These are phyloP conservation scores for Boletus rex-veris DNA, from an alignment of 768 basidiomycete species.

Conservation along the genomic window DNA sequence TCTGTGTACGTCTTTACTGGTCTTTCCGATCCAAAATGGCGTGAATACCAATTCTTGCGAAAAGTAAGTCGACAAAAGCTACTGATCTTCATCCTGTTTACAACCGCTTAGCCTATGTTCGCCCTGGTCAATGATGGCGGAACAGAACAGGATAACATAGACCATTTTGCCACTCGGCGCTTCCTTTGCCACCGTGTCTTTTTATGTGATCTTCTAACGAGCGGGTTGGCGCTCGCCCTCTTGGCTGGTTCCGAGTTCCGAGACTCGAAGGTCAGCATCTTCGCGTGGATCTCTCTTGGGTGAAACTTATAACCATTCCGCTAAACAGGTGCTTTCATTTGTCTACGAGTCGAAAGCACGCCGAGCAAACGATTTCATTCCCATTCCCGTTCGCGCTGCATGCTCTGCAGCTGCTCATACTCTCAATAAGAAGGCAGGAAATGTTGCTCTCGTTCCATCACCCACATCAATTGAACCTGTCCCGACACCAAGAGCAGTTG, in stretches of 20 bases:
- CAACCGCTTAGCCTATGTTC: slow-evolving; percentile 57
- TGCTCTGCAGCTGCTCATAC: slow-evolving; percentile 2
- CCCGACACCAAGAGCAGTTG: neutral
- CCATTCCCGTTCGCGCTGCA: slow-evolving; percentile 5
- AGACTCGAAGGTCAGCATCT: slow-evolving; percentile 53
- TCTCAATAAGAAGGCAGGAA: slow-evolving; percentile 6
- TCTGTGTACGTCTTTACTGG: slow-evolving; percentile 45
- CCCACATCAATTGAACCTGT: neutral
- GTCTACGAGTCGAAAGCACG: slow-evolving; percentile 44
- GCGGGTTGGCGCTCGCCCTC: slow-evolving; percentile 48
- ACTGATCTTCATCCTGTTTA: slow-evolving; percentile 7
- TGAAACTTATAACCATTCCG: neutral
- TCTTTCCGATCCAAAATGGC: slow-evolving; percentile 49
- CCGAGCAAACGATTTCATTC: slow-evolving; percentile 12
- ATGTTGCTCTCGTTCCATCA: neutral
- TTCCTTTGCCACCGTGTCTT: slow-evolving; percentile 49
- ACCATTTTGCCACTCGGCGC: slow-evolving; percentile 20
- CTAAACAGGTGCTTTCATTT: slow-evolving; percentile 53
- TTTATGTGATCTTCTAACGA: slow-evolving; percentile 46
- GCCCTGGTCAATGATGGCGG: slow-evolving; percentile 57
- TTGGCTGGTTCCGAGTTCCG: slow-evolving; percentile 55
- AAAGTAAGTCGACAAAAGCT: slow-evolving; percentile 33
- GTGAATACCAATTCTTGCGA: slow-evolving; percentile 36
- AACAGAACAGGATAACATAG: slow-evolving; percentile 7
- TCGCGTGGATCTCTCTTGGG: neutral